Evolutionary conservation across 139 green algal species (phyloP), one percentile per base, ranked within the genome.

Genomic region (Micractinium conductrix): DNA sequence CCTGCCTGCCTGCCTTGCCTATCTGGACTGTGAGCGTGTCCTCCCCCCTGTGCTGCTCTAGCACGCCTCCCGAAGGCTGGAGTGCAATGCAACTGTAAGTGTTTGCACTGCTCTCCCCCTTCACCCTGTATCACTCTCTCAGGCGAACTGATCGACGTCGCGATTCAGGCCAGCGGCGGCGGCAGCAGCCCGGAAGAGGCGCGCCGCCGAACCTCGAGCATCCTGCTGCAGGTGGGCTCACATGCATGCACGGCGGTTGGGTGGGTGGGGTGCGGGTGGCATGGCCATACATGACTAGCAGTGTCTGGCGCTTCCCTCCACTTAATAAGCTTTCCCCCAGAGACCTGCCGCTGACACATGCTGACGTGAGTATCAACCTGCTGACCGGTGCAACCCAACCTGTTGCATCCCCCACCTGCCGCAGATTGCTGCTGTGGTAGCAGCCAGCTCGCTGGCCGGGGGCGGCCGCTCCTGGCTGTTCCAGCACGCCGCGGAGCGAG

Each of bases 401-500:
- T n/a, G n/a, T n/a, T n/a, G 89, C 40, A 89, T 91, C 50, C 68
- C 71, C 69, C 62, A 79, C 67, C 73, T 90, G 2, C 58, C 22
- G 62, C 43, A 87, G 43, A 45, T 74, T 24, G 60, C 87, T 33
- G 67, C 68, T 5, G 58, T 81, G 2, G 63, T 85, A 12, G 26
- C 78, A 10, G 78, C 30, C 35, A 55, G 72, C 28, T 70, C 71
- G 28, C 45, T 76, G 7, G 69, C 78, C 17, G 53, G 55, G 37
- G 82, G 65, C 4, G 6, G 86, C 9, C 55, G 80, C 48, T 44
- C 68, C 60, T 91, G 84, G 79, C 78, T 93, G 42, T 93, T 93
- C 84, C 87, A 89, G 71, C 72, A 70, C 24, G 88, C 87, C n/a
- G 86, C 89, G n/a, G 89, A 93, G 78, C 74, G 87, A 1, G 87